Conservation (phyloP, 305 asterid species). For the Fraxinus platypoda region DNA sequence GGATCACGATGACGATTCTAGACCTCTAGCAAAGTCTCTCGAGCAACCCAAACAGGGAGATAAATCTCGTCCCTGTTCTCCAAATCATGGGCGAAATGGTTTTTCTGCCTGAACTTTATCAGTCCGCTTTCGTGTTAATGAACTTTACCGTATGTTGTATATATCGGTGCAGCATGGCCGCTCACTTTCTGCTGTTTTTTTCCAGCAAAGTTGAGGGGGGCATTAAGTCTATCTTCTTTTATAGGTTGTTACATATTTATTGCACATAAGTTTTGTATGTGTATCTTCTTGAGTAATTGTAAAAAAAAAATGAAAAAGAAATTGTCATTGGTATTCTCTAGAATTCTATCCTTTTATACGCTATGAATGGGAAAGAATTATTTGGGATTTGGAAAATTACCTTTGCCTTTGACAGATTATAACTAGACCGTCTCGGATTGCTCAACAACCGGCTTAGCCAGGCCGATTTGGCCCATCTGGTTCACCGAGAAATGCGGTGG, state of each 20-base stretch:
- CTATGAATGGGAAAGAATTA: neutral
- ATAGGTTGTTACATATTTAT: constrained; percentile 34
- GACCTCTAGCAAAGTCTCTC: constrained; percentile 15
- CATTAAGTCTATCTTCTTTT: constrained; percentile 19
- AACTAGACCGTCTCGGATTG: neutral
- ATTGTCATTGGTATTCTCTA: neutral
- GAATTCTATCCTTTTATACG: neutral
- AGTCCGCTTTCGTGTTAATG: constrained; percentile 5
- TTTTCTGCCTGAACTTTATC: constrained; percentile 22
- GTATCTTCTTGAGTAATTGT: constrained; percentile 36
- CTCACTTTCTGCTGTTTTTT: constrained; percentile 59
- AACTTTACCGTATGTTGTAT: constrained; percentile 32
- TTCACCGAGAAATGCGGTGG: no score
- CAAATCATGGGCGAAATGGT: constrained; percentile 30
- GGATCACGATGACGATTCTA: constrained; percentile 25
- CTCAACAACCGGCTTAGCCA: neutral
- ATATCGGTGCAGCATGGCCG: constrained; percentile 37
- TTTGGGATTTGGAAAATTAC: neutral
- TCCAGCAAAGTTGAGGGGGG: constrained; percentile 58
- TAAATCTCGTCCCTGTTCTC: constrained; percentile 27
- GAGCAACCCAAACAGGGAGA: constrained; percentile 30
- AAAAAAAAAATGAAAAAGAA: neutral
- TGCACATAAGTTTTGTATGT: constrained; percentile 38
- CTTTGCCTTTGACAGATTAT: neutral
- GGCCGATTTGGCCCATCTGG: neutral